Base-by-base conservation (phyloP, 495 filamentous ascomycete genomes). In the Neurospora pannonica region DNA sequence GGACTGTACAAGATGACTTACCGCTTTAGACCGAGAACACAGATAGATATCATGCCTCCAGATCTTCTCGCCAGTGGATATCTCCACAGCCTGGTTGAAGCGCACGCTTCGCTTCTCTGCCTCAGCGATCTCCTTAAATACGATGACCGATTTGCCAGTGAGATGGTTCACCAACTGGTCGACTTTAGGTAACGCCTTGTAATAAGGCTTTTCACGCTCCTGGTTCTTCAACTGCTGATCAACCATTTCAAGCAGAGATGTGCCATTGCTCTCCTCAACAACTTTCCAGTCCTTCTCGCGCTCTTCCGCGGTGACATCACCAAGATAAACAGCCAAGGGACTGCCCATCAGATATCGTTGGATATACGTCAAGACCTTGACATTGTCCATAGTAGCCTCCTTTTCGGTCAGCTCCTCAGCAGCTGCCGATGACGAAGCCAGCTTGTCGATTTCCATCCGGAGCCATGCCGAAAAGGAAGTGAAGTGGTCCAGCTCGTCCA, bases 391-490 rank as follows among this genome's bases (percentile, higher is more conserved):
- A 0, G 81, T 82, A 3, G 83, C 85, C 74, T 90, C 88, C 77
- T 86, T 89, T 70, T 89, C 88, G 6, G 81, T 77, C 8, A 86
- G 73, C 60, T 91, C 89, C 3, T 89, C 87, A 2, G 81, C 80
- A 19, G 78, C 72, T 3, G 86, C 83, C 21, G 80, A 79, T 0
- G 81, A 79, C 6, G 84, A 82, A 2, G 86, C 84, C 54, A 88
- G 83, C 43, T 84, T 84, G 75, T 97, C 92, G 71, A 98, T 95
- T 77, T 96, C 92, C 74, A 94, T 87, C 7, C 90, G 89, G 43
- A 99, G 86, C 96, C 95, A 99, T 71, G 86, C 85, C 0, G 92
- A 93, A 81, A 98, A 99, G 5, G 88, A 87, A 9, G 83, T 76
- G 78, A 97, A 99, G 69, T 94, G 87, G 24, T 89, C 86, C 38